Base-by-base conservation (phyloP, 441 rosid species). In the Euphorbia schlechtendalii region DNA sequence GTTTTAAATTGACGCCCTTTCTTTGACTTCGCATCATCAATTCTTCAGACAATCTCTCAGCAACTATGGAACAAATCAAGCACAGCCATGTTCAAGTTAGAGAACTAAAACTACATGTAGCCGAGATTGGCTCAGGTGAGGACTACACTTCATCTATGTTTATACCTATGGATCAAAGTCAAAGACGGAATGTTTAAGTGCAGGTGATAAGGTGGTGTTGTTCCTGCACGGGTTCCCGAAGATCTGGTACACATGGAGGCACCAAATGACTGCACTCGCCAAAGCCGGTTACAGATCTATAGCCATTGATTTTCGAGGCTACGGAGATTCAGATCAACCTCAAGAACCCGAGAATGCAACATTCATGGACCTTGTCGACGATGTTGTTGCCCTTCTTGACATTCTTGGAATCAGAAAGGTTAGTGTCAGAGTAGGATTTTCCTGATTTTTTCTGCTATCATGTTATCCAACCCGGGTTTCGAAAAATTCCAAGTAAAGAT, bases 101-200 rank as follows among this genome's bases (percentile, higher is more conserved):
- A 34, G 40, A 80, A 34, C 62, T 76, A 15, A 76, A 80, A 60
- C 76, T 80, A 18, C 86, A 82, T 61, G 74, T 76, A 8, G 86
- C 83, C 20, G 78, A 77, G 67, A 67, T 64, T 30, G 84, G 84
- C 48, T 56, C 72, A 13, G 83, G 81, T 81, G 66, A 40, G 22
- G 14, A 10, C 12, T 56, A 11, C 48, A 34, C 59, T 51, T 56
- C 5, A 10, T 46, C 59, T 21, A 43, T 1, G 4, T 61, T 32
- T 11, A 22, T 48, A 48, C 18, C 52, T 59, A 21, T 68, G 0
- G 0, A 38, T 8, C 8, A 7, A 34, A 34, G 40, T 8, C 8
- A 7, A 34, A 34, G 40, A 32, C 21, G 49, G 18, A 15, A 22
- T 3, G 27, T 45, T 46, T 30, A 1, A 34, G 25, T 32, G 32